Evolutionary conservation across 768 basidiomycete genomes (phyloP), one percentile per base, ranked within the genome.

Genomic region (Amylocystis lapponica): DNA sequence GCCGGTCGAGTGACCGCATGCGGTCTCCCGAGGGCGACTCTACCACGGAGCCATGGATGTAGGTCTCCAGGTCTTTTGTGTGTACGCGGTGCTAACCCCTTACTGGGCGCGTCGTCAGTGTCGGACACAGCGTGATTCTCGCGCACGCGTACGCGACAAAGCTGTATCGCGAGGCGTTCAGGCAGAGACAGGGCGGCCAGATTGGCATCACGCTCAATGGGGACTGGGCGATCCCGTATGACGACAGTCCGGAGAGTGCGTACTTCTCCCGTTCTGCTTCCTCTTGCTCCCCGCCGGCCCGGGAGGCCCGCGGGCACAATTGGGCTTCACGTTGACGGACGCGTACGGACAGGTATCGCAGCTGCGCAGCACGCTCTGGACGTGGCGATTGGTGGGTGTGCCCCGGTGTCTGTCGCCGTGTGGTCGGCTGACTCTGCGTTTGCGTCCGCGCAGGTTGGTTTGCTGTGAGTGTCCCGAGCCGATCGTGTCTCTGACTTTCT

Each of bases 201-300:
- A 83, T 88, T 52, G 85, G 84, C n/a, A 86, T 89, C 55, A 87
- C 86, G 0, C 67, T 87, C 34, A 86, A 86, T 52, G 81, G 83
- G 10, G 81, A 85, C 58, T 86, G 81, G 81, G 69, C 75, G 25
- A 76, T 82, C 59, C 85, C 86, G 7, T 87, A 79, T 48, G 81
- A 86, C 50, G 73, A 83, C 49, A 70, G 60, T 30, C 78, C 75
- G 9, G 78, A 80, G 54, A 86, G 86, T 86, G 56, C 52, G 80
- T 65, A 5, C 30, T 37, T 32, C 43, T 27, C 37, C 5, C 33
- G 27, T 19, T 27, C 14, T 14, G 27, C 11, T 44, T 43, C 14
- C 25, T 13, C n/a, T 42, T 20, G 17, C 35, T 32, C 19, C 35
- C 29, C 26, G 17, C 4, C 38, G 17, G 38, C 23, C 33, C 38